Base-by-base conservation (phyloP, 1,284 basidiomycete genomes). In the Clitocybe nebularis region DNA sequence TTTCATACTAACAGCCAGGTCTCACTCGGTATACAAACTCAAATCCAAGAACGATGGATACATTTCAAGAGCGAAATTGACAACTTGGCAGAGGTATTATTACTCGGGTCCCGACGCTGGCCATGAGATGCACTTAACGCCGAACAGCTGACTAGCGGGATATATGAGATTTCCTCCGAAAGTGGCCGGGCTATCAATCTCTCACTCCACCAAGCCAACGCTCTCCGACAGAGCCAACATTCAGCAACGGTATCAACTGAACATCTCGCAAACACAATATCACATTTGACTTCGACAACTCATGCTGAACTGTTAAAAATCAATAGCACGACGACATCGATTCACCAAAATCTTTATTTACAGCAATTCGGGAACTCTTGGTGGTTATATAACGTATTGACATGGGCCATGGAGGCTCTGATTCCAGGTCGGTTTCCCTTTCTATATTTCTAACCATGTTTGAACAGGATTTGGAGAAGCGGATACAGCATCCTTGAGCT, bases 221-320 rank as follows among this genome's bases (percentile, higher is more conserved):
- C 46, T n/a, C 38, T 54, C 20, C 29, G 30, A 5, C 36, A 48
- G 32, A 40, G 14, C 20, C 53, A 56, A 22, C 34, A 26, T 8
- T 61, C 66, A 23, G 60, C 66, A 11, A 48, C 61, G 8, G 44
- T 51, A 29, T 63, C 67, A n/a, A 64, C 68, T 32, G 45, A 47
- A 11, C 51, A 52, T 7, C 63, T 80, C 8, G 55, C 56, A 13
- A 51, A 53, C 14, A 54, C 60, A 1, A 46, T 80, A 19, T 51
- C 60, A 4, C 56, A 58, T 11, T 56, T 78, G 16, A 62, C 68
- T 1, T 52, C 58, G 26, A 63, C 60, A 6, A 61, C 71, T 0
- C 64, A 64, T 19, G 43, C 44, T 1, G 75, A 75, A 44, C 59
- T 79, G 39, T 54, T 60, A 43, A 67, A 63, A 39, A 69, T 79